Conservation (phyloP, 805 yeast genomes). For the Pichia membranifaciens region DNA sequence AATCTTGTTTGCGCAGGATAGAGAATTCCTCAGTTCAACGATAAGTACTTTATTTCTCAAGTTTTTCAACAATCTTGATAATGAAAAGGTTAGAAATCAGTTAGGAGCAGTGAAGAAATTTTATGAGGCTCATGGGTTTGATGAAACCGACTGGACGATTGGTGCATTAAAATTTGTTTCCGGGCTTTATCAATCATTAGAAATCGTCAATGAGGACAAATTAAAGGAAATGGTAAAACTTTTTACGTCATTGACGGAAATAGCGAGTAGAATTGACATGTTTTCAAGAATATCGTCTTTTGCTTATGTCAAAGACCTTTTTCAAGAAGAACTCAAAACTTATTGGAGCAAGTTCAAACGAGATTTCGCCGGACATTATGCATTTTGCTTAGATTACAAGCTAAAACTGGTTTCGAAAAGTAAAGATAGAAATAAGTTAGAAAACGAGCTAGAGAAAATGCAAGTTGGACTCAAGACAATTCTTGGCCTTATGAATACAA, state of each 20-base stretch:
- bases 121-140: too few relatives aligned
- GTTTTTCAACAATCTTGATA: too few relatives aligned
- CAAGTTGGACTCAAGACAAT: not conserved
- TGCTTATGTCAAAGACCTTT: not conserved
- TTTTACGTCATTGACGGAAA: not conserved
- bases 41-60: too few relatives aligned
- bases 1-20: too few relatives aligned
- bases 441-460: not conserved
- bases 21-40: too few relatives aligned
- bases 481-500: not conserved
- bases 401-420: slow-evolving; percentile 2
- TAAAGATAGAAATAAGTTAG: slow-evolving; percentile 7
- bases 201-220: slow-evolving; percentile 1
- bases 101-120: too few relatives aligned
- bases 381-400: slow-evolving; percentile 4
- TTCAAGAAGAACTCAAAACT: not conserved
- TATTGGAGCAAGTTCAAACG: slow-evolving; percentile 2
- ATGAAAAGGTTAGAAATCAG: too few relatives aligned
- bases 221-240: slow-evolving; percentile 6
- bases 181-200: not conserved
- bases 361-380: slow-evolving; percentile 3
- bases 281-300: too few relatives aligned
- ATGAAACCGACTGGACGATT: too few relatives aligned
- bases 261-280: not conserved
- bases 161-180: not conserved